These are phyloP conservation scores for Combretum micranthum DNA, from an alignment of 345 rosid genomes.

Conservation along the genomic window DNA sequence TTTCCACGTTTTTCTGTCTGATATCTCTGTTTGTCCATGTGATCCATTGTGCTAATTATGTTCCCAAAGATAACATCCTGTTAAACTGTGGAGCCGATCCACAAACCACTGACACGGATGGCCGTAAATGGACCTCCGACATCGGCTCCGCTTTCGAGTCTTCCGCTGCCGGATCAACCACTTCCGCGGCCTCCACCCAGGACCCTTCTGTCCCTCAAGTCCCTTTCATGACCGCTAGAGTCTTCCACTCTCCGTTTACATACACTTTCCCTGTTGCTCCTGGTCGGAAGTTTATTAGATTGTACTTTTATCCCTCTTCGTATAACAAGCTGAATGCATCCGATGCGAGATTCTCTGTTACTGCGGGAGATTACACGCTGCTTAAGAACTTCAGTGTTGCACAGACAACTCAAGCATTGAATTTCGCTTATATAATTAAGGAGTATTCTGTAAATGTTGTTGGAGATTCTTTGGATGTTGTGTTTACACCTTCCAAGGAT, in stretches of 20 bases:
- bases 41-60: slow-evolving; percentile 42
- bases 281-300: slow-evolving; percentile 68
- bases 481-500: slow-evolving; percentile 45
- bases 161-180: slow-evolving; percentile 31
- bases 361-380: slow-evolving; percentile 48
- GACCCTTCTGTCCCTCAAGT: slow-evolving; percentile 55
- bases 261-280: slow-evolving; percentile 64
- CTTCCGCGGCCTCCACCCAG: slow-evolving; percentile 46
- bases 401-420: slow-evolving; percentile 58
- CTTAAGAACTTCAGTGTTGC: slow-evolving; percentile 76
- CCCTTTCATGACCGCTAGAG: slow-evolving; percentile 74
- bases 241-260: slow-evolving; percentile 59
- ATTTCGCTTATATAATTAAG: slow-evolving; percentile 46
- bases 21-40: slow-evolving; percentile 10
- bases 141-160: slow-evolving; percentile 45
- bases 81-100: slow-evolving; percentile 65
- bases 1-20: no score
- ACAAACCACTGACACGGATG: slow-evolving; percentile 34
- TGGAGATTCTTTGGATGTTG: slow-evolving; percentile 39
- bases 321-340: slow-evolving; percentile 53
- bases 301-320: slow-evolving; percentile 67
- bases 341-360: slow-evolving; percentile 49
- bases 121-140: slow-evolving; percentile 66
- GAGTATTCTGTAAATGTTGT: slow-evolving; percentile 59
- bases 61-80: slow-evolving; percentile 56